Conservation (phyloP, 78 protist species). For the Dictyostelium intermedium region DNA sequence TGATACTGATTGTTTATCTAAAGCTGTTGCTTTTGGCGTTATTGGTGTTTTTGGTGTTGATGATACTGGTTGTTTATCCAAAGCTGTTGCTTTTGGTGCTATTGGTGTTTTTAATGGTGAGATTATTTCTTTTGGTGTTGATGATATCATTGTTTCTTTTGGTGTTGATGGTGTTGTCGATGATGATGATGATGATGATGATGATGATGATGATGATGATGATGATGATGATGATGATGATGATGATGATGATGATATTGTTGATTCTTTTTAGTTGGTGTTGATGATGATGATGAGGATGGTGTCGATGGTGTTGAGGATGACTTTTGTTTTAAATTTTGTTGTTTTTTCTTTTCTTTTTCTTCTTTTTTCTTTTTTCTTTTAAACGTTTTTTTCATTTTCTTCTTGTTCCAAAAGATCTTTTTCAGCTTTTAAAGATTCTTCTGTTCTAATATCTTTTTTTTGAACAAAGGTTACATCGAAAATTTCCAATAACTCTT, state of each 20-base stretch:
- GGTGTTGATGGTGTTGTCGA: not conserved
- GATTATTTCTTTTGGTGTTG: no score
- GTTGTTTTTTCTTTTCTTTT: slow-evolving; percentile 4
- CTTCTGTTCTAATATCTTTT: not conserved
- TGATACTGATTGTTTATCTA: no score
- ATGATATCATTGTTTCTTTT: not conserved
- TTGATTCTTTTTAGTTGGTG: not conserved
- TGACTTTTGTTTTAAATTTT: not conserved
- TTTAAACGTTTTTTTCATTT: slow-evolving; percentile 2
- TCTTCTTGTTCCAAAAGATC: not conserved
- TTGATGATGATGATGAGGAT: not conserved
- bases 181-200: not conserved
- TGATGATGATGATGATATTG: not conserved
- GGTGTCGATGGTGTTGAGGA: not conserved
- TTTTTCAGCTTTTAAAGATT: slow-evolving; percentile 8
- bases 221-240: not conserved
- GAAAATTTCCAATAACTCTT: not conserved
- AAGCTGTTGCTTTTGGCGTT: not conserved
- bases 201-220: not conserved
- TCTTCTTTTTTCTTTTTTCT: slow-evolving; percentile 3
- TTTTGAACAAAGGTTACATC: not conserved
- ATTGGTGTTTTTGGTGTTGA: not conserved
- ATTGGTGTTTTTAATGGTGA: not conserved
- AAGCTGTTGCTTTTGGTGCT: not conserved
- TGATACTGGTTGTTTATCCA: no score